Conservation (phyloP, 225 moss, liverwort and hornwort genomes). For the Sphagnum contortum region DNA sequence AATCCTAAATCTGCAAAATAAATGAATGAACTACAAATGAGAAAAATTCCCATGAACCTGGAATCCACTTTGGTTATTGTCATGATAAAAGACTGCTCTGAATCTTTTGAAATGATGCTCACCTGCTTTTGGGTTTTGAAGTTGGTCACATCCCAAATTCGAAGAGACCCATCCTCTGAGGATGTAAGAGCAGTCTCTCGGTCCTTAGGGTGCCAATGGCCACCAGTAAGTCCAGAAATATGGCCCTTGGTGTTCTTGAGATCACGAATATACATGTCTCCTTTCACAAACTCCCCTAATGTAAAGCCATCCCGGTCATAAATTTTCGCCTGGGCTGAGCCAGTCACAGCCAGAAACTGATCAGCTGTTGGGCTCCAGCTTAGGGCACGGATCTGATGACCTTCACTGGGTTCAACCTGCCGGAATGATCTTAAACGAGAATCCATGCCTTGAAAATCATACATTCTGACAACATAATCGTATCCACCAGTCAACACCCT, state of each 20-base stretch:
- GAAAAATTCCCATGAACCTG: too few relatives aligned
- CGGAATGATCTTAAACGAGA: conserved; percentile 88
- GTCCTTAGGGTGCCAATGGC: conserved; percentile 97
- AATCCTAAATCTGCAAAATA: too few relatives aligned
- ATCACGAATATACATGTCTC: conserved; percentile 98
- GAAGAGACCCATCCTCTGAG: conserved; percentile 93
- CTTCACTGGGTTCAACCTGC: conserved; percentile 94
- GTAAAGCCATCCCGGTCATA: conserved; percentile 96
- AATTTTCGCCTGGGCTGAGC: conserved; percentile 94
- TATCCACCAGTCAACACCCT: conserved; percentile 88
- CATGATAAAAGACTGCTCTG: too few relatives aligned
- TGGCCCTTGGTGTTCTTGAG: conserved; percentile 98
- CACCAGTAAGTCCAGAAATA: conserved; percentile 94
- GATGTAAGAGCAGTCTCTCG: conserved; percentile 89
- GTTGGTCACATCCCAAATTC: conserved; percentile 98
- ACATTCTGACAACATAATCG: conserved; percentile 83
- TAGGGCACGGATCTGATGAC: conserved; percentile 90
- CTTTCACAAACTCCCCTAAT: conserved; percentile 88
- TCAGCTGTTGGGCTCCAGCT: conserved; percentile 99
- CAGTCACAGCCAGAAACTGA: conserved; percentile 83
- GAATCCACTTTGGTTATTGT: too few relatives aligned
- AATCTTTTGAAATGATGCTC: background rate
- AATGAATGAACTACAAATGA: too few relatives aligned
- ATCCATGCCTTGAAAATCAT: conserved; percentile 99
- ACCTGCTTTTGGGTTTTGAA: conserved; percentile 98